Evolutionary conservation across 1,139 yeast genomes (phyloP).

Genomic region (Taphrina pruni): DNA sequence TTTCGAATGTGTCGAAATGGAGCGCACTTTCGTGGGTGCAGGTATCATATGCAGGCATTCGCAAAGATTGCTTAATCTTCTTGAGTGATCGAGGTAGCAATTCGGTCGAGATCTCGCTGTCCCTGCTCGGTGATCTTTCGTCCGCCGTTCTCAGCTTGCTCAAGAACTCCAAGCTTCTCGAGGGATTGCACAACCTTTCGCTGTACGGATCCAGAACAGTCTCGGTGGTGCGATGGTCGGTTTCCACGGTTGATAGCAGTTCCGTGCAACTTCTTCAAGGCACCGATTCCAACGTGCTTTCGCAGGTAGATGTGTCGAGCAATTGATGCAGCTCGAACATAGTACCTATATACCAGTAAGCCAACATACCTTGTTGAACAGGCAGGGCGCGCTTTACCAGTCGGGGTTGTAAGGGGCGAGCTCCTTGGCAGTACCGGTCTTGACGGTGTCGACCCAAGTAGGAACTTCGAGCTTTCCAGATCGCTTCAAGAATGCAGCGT

Average conservation of each 20-base stretch:
- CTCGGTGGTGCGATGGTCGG: conserved; percentile 98
- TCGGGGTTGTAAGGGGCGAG: conserved; percentile 99
- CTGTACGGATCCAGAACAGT: conserved; percentile 99
- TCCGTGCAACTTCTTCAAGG: conserved; percentile 98
- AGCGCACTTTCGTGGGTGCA: neutral
- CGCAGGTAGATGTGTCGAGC: conserved; percentile 99
- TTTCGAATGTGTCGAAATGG: neutral
- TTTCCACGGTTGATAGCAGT: conserved; percentile 99
- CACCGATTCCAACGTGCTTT: conserved; percentile 99
- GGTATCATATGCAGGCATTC: too few species aligned
- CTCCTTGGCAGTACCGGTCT: conserved; percentile 98
- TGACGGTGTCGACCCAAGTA: conserved; percentile 99
- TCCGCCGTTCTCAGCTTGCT: conserved; percentile 97
- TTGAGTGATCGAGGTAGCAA: conserved; percentile 98
- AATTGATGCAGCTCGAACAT: conserved; percentile 93
- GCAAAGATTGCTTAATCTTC: conserved; percentile 53
- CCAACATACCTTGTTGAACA: conserved; percentile 21
- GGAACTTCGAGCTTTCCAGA: conserved; percentile 91
- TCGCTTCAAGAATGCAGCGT: conserved; percentile 99
- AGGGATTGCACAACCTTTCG: conserved; percentile 97
- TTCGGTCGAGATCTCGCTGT: conserved; percentile 99
- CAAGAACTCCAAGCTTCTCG: conserved; percentile 97
- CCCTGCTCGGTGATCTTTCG: conserved; percentile 99
- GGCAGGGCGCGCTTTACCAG: conserved; percentile 47
- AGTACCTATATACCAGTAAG: conserved; percentile 35